These are phyloP conservation scores for Ustilaginoidea virens DNA, from an alignment of 2,329 filamentous ascomycete genomes.

Conservation along the genomic window DNA sequence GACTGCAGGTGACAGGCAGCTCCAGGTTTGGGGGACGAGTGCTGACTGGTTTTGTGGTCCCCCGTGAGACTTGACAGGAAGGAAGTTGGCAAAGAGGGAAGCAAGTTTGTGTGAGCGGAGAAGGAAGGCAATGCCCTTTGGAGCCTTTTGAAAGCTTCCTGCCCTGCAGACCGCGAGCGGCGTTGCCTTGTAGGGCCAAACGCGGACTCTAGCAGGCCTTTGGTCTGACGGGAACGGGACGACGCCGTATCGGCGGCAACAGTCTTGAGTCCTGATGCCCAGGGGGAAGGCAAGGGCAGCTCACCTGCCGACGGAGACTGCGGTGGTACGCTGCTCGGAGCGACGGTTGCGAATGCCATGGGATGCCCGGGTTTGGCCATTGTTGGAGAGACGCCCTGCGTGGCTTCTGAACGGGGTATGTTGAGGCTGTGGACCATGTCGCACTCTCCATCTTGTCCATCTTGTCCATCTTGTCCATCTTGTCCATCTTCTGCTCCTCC, in stretches of 20 bases:
- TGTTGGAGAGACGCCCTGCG: too few relatives aligned
- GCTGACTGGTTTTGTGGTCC: conserved; percentile 9
- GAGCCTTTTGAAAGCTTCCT: conserved; percentile 40
- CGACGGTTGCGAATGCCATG: background rate
- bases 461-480: conserved; percentile 7
- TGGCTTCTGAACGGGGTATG: conserved; percentile 9
- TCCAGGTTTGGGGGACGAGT: background rate
- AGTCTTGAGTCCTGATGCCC: conserved; percentile 12
- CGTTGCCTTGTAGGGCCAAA: conserved; percentile 30
- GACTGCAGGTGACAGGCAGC: conserved; percentile 1
- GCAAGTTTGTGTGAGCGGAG: conserved; percentile 13
- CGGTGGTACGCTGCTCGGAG: background rate
- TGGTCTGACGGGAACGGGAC: conserved; percentile 11
- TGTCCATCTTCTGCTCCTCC: too few relatives aligned
- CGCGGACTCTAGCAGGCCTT: conserved; percentile 25
- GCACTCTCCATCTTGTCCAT: conserved; percentile 4
- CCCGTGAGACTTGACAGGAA: conserved; percentile 21
- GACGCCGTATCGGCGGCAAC: conserved; percentile 6
- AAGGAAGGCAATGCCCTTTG: conserved; percentile 42
- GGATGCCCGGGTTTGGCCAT: conserved; percentile 2
- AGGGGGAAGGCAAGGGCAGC: conserved; percentile 13
- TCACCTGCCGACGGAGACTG: conserved; percentile 1
- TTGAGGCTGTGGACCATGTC: conserved; percentile 6
- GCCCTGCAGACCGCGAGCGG: conserved; percentile 38
- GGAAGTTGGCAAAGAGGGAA: conserved; percentile 27